phyloP scores from a whole-genome alignment of 371 early-diverging fungal species.

The Actinomortierella wolfii region DNA sequence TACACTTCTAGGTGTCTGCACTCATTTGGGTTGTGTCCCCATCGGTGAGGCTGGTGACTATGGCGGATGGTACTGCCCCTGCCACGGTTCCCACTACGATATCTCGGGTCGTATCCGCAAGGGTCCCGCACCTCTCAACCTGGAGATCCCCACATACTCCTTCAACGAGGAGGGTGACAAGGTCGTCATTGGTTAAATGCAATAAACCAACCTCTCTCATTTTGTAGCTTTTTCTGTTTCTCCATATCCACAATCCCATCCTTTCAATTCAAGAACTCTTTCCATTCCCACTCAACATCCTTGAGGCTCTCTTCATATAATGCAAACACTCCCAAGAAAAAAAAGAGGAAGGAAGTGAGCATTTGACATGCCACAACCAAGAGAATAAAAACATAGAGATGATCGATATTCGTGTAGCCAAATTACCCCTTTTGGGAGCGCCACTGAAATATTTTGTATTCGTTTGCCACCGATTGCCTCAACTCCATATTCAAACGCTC shows the following conservation, averaged over 20 bases:
- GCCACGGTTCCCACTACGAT: constrained; percentile 88
- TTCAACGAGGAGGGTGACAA: constrained; percentile 60
- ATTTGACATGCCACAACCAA: too few relatives aligned
- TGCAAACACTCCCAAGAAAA: too few relatives aligned
- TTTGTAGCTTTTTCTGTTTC: too few relatives aligned
- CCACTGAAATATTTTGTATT: background rate
- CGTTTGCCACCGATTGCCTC: constrained; percentile 34
- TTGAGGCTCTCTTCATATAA: too few relatives aligned
- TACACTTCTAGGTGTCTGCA: constrained; percentile 83
- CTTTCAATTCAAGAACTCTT: too few relatives aligned
- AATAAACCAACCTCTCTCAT: background rate
- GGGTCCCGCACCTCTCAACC: constrained; percentile 98
- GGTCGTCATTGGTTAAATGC: constrained; percentile 64
- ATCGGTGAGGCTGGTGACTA: constrained; percentile 98
- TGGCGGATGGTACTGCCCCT: constrained; percentile 99
- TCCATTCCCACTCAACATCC: too few relatives aligned
- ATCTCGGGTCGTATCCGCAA: constrained; percentile 92
- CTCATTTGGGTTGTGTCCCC: constrained; percentile 98
- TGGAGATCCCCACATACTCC: constrained; percentile 90
- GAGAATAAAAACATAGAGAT: too few relatives aligned
- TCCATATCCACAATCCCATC: too few relatives aligned
- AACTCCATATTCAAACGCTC: background rate
- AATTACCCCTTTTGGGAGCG: too few relatives aligned
- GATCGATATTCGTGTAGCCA: too few relatives aligned
- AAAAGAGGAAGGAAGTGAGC: too few relatives aligned